Percentiles rank a stretch among this genome's conserved stretches.
These are phyloP conservation scores for Coemansia sp. DNA, from an alignment of 192 early-diverging fungal genomes.

Conservation along the genomic window DNA sequence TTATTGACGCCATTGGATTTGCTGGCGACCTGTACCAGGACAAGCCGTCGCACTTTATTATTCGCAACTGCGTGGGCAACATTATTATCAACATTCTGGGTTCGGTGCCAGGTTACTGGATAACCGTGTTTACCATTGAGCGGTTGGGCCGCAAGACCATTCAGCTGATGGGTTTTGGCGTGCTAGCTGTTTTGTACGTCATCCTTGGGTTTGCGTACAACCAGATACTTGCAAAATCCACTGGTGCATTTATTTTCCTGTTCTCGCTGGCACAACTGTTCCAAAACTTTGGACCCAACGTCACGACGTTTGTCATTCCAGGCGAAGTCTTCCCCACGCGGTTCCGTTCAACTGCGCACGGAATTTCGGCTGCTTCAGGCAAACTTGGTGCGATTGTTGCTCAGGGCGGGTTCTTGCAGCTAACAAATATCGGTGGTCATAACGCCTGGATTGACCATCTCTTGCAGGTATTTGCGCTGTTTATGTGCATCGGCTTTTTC, in stretches of 20 bases:
- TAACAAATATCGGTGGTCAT: conserved; percentile 69
- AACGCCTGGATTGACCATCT: conserved; percentile 63
- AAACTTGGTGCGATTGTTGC: conserved; percentile 79
- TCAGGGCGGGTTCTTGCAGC: conserved; percentile 66
- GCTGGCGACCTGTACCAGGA: conserved; percentile 13
- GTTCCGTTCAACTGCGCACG: conserved; percentile 77
- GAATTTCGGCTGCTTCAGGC: conserved; percentile 77
- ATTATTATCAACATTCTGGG: conserved; percentile 88
- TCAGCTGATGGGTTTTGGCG: conserved; percentile 84
- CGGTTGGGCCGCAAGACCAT: conserved; percentile 86
- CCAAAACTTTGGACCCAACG: conserved; percentile 96
- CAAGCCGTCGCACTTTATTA: conserved; percentile 43
- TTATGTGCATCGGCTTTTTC: conserved; percentile 72
- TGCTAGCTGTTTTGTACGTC: conserved; percentile 74
- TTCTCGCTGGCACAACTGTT: conserved; percentile 73
- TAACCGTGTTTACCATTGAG: conserved; percentile 89
- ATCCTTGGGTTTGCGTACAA: conserved; percentile 73
- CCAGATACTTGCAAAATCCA: conserved; percentile 60
- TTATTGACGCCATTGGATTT: conserved; percentile 73
- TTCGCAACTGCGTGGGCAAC: conserved; percentile 82
- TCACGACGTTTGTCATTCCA: conserved; percentile 86
- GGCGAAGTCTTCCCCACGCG: conserved; percentile 82
- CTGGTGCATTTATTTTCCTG: conserved; percentile 62
- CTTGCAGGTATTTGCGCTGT: conserved; percentile 71
- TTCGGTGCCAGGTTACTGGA: conserved; percentile 94